A percentile compares a stretch with the other conserved stretches of the same genome.
These are phyloP conservation scores for Chlorokybus atmophyticus DNA, from an alignment of 139 green algal species.

Conservation along the genomic window DNA sequence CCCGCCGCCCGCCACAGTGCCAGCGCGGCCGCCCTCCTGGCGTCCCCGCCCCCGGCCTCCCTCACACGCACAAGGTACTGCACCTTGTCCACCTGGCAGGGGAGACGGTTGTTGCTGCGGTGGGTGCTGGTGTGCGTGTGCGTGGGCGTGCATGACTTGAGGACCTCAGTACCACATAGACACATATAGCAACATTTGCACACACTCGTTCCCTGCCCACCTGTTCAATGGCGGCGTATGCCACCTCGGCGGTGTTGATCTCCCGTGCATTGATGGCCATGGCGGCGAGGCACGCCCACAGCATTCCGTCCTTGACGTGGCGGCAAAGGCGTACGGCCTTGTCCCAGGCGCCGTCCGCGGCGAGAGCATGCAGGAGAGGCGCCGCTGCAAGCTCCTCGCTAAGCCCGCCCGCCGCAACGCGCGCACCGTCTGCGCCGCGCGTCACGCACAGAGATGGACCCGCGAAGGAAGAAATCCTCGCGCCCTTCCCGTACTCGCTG, in stretches of 20 bases:
- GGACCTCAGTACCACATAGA: too few relatives aligned
- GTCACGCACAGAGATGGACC: constrained; percentile 32
- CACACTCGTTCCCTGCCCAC: not conserved
- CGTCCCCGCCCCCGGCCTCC: constrained; percentile 47
- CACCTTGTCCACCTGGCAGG: constrained; percentile 34
- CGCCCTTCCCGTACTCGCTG: constrained; percentile 37
- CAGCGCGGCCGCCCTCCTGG: constrained; percentile 52
- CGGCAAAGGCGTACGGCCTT: constrained; percentile 55
- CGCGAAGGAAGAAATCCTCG: constrained; percentile 30
- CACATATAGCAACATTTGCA: too few relatives aligned
- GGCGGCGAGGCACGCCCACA: constrained; percentile 61
- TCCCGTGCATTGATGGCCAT: constrained; percentile 48
- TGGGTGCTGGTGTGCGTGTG: too few relatives aligned
- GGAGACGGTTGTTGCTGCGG: too few relatives aligned
- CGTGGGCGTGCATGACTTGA: too few relatives aligned
- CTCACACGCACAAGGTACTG: constrained; percentile 35
- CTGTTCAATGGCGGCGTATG: constrained; percentile 45
- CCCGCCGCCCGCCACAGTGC: constrained; percentile 38
- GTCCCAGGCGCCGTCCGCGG: constrained; percentile 42
- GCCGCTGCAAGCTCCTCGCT: too few relatives aligned
- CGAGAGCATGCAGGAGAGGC: constrained; percentile 45
- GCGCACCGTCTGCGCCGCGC: constrained; percentile 41
- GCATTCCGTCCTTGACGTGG: constrained; percentile 49
- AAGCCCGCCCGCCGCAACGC: constrained; percentile 25
- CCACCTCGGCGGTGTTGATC: constrained; percentile 51